Base-by-base conservation (phyloP, 257 asterid genomes). In the Verbascum thapsus region DNA sequence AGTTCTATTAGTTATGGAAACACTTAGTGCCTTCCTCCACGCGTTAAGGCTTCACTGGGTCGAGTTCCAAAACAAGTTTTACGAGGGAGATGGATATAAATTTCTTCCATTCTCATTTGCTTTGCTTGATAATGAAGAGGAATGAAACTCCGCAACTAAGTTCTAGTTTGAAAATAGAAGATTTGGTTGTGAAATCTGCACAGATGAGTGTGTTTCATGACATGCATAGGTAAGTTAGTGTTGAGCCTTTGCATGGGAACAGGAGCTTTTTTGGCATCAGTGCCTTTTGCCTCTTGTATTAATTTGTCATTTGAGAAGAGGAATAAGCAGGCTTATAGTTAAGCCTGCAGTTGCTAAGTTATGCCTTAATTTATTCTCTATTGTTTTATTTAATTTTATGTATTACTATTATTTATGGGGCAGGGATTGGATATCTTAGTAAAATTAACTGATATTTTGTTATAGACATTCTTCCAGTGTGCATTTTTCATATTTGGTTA, bases 21-120 rank as follows among this genome's bases (percentile, higher is more conserved):
- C 99, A 13, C 91, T 92, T 17, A 92, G 99, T 57, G 97, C 99
- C 67, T 92, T 92, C 85, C 76, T 92, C 71, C 99, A 92, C 50
- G 99, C 99, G 0, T 72, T 92, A 60, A 84, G 99, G 65, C 99
- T 92, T 74, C 99, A 92, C 57, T 92, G 98, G 98, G 96, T 91
- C 61, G 98, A 91, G 84, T 91, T 77, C 74, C 96, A 88, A 55
- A 91, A 92, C 69, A 92, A 89, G 88, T 92, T 92, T 53, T 92
- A 92, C 20, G 97, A 90, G 77, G 99, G 99, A 49, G 99, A 92
- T 61, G 99, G 99, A 43, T 92, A 89, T 88, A 87, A 89, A 73
- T 92, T 92, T 67, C 56, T 44, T 13, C 99, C 99, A 0, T 92
- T 87, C 79, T 71, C 97, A 5, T 92, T 92, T 71, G 58, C 75